Evolutionary conservation across 768 basidiomycete species (phyloP).

Genomic region (Zangia roseola): DNA sequence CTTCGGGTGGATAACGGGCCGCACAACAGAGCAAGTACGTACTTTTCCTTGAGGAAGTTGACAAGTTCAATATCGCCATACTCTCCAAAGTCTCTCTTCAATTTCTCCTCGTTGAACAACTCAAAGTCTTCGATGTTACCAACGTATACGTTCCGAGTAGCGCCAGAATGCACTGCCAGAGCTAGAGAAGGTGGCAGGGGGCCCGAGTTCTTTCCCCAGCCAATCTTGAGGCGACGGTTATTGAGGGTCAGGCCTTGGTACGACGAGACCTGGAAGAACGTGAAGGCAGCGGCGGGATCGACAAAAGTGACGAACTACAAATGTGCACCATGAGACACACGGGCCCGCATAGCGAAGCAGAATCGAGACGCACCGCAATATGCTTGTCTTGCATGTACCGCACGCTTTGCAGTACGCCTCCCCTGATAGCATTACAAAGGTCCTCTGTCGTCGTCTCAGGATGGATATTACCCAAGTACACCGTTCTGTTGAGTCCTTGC

Average conservation of each 20-base stretch:
- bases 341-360: background rate
- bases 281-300: slow-evolving; percentile 88
- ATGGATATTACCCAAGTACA: slow-evolving; percentile 95
- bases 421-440: slow-evolving; percentile 92
- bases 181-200: slow-evolving; percentile 81
- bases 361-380: slow-evolving; percentile 69
- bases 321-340: background rate
- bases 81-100: slow-evolving; percentile 92
- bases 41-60: slow-evolving; percentile 95
- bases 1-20: background rate
- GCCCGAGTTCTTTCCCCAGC: slow-evolving; percentile 97
- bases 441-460: slow-evolving; percentile 95
- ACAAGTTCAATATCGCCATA: slow-evolving; percentile 97
- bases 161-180: slow-evolving; percentile 87
- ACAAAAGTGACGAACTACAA: slow-evolving; percentile 92
- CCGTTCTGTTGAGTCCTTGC: slow-evolving; percentile 82
- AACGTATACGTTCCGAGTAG: slow-evolving; percentile 95
- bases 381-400: slow-evolving; percentile 97
- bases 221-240: slow-evolving; percentile 92
- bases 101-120: slow-evolving; percentile 81
- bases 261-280: slow-evolving; percentile 91
- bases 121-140: slow-evolving; percentile 97
- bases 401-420: slow-evolving; percentile 95
- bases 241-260: slow-evolving; percentile 89
- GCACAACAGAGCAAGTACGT: slow-evolving; percentile 38